A percentile compares a stretch with the other conserved stretches of the same genome.
Conservation (phyloP, 2,329 filamentous ascomycete species). For the Alternaria brassicae region DNA sequence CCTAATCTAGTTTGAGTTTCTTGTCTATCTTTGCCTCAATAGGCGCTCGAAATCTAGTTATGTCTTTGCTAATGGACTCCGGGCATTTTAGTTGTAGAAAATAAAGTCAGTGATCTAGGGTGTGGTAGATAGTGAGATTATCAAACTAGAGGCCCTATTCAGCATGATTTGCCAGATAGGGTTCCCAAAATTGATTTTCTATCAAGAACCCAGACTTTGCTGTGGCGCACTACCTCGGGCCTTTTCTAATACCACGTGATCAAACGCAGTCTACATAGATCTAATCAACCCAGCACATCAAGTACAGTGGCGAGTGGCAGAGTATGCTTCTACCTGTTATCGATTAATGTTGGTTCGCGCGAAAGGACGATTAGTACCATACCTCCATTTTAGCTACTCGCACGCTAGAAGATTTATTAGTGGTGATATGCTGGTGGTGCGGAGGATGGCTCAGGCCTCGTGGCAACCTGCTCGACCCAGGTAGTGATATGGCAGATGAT, state of each 20-base stretch:
- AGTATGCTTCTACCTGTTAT: background rate
- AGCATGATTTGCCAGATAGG: too few species aligned
- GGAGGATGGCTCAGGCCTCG: background rate
- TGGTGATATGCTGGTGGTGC: background rate
- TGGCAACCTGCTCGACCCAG: background rate
- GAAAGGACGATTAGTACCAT: background rate
- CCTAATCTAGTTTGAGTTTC: too few species aligned
- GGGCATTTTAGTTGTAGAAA: too few species aligned
- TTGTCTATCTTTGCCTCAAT: too few species aligned
- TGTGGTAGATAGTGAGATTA: too few species aligned
- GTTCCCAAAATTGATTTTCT: too few species aligned
- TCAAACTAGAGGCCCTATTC: too few species aligned
- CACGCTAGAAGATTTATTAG: background rate
- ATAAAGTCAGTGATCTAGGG: too few species aligned
- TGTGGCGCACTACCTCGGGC: background rate
- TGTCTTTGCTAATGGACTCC: too few species aligned
- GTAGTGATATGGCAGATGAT: background rate
- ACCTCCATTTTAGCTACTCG: background rate
- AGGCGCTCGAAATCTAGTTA: too few species aligned
- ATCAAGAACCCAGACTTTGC: too few species aligned
- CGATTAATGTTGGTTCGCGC: background rate
- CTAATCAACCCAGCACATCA: background rate
- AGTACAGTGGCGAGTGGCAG: background rate
- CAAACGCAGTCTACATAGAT: background rate
- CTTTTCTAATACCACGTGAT: background rate